Percentiles rank a stretch among this genome's conserved stretches.
phyloP scores from a whole-genome alignment of 192 early-diverging fungal genomes.

The Backusella luteola region DNA sequence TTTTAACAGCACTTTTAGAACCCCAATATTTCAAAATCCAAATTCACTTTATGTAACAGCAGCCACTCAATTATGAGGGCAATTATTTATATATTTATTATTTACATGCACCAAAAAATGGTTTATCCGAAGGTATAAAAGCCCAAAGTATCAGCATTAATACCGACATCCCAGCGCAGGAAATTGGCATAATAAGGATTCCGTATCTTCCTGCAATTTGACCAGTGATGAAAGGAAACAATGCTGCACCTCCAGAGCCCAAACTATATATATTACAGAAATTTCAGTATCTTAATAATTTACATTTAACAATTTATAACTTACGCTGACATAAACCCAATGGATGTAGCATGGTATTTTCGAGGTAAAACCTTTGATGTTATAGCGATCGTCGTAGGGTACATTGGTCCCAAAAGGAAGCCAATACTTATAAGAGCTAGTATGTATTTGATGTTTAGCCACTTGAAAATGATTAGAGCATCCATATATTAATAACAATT shows the following conservation, averaged over 20 bases:
- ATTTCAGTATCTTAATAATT: neutral
- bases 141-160: constrained; percentile 26
- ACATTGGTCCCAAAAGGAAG: constrained; percentile 31
- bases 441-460: neutral
- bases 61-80: no score
- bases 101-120: constrained; percentile 8
- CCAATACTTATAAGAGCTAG: constrained; percentile 17
- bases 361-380: constrained; percentile 28
- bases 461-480: neutral
- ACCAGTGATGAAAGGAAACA: constrained; percentile 27
- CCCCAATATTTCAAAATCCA: no score
- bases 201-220: constrained; percentile 20
- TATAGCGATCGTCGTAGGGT: constrained; percentile 22
- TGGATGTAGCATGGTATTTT: constrained; percentile 24
- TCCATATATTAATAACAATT: neutral
- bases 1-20: no score
- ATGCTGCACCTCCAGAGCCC: constrained; percentile 24
- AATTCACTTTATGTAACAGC: no score
- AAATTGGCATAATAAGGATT: constrained; percentile 20
- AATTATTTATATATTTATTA: neutral
- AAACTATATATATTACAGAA: constrained; percentile 1
- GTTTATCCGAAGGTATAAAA: constrained; percentile 22
- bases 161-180: constrained; percentile 7
- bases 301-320: neutral
- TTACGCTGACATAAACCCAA: constrained; percentile 35